Conservation (phyloP, 805 yeast species). For the Candida peoriensis region DNA sequence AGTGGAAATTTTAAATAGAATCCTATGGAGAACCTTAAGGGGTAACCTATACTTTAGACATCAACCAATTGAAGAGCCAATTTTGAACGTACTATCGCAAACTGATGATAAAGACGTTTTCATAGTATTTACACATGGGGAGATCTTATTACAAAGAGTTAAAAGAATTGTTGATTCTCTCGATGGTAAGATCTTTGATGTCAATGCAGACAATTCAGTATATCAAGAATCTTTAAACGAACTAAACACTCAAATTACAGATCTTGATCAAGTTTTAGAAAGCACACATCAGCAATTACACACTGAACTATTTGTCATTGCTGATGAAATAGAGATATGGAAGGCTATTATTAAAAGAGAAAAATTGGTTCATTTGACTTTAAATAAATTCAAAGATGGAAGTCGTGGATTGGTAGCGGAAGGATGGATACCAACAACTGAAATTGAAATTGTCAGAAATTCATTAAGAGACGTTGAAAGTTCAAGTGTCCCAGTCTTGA, state of each 20-base stretch:
- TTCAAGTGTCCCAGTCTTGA: slow-evolving; percentile 35
- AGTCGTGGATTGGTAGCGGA: slow-evolving; percentile 88
- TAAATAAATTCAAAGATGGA: slow-evolving; percentile 80
- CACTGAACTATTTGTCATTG: slow-evolving; percentile 74
- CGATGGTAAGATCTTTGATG: slow-evolving; percentile 71
- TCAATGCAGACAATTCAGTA: slow-evolving; percentile 35
- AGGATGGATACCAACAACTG: slow-evolving; percentile 93
- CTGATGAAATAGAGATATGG: slow-evolving; percentile 75
- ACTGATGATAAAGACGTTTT: slow-evolving; percentile 73
- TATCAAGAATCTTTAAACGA: slow-evolving; percentile 27
- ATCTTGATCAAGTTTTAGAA: slow-evolving; percentile 54
- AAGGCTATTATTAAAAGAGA: slow-evolving; percentile 65
- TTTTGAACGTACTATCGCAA: slow-evolving; percentile 56
- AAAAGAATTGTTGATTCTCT: slow-evolving; percentile 83
- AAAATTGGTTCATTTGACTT: slow-evolving; percentile 71
- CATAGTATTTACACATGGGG: slow-evolving; percentile 89
- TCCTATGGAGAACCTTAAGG: slow-evolving; percentile 87
- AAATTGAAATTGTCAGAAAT: slow-evolving; percentile 57
- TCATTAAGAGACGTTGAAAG: slow-evolving; percentile 53
- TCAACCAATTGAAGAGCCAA: slow-evolving; percentile 63
- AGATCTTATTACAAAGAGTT: slow-evolving; percentile 63
- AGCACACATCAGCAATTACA: slow-evolving; percentile 65
- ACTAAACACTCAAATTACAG: slow-evolving; percentile 26
- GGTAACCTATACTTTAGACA: slow-evolving; percentile 84
- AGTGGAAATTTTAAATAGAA: slow-evolving; percentile 67